A percentile compares a stretch with the other conserved stretches of the same genome.
Evolutionary conservation across 306 rosid species (phyloP).

Genomic region (Begonia fuchsioides): DNA sequence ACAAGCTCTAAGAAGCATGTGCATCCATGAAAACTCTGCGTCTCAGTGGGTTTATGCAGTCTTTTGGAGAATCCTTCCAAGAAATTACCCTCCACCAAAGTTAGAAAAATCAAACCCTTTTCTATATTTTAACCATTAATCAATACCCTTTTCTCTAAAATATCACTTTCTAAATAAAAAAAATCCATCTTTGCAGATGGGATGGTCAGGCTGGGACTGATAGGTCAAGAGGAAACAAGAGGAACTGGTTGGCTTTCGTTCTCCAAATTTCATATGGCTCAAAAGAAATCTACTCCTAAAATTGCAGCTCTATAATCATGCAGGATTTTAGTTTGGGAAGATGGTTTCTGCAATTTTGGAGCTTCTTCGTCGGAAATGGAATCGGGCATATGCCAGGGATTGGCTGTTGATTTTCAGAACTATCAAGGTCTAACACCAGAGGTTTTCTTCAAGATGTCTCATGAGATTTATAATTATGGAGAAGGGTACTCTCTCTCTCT

Average conservation of each 20-base stretch:
- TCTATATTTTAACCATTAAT: not conserved
- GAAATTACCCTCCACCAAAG: conserved; percentile 97
- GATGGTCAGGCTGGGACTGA: conserved; percentile 90
- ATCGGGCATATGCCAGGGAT: not conserved
- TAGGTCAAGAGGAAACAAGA: conserved; percentile 96
- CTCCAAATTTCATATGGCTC: not conserved
- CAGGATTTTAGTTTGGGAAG: conserved; percentile 99
- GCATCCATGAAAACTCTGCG: conserved; percentile 74
- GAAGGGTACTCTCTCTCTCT: conserved; percentile 49
- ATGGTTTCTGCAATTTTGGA: conserved; percentile 93
- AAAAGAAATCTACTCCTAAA: not conserved
- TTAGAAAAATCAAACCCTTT: conserved; percentile 14
- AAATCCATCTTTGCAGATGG: conserved; percentile 45
- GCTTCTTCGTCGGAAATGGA: conserved; percentile 63
- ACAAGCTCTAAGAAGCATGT: conserved; percentile 85
- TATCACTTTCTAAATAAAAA: not conserved
- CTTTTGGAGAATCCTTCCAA: conserved; percentile 89
- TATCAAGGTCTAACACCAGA: conserved; percentile 83
- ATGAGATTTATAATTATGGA: conserved; percentile 98
- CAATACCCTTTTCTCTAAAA: not conserved
- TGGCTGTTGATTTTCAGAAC: conserved; percentile 27
- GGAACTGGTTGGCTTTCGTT: conserved; percentile 79
- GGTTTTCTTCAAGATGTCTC: conserved; percentile 99
- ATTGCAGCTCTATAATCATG: not conserved
- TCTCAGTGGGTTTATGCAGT: conserved; percentile 95